Evolutionary conservation across 208 protist species (phyloP).

Genomic region (Leishmania arabica): DNA sequence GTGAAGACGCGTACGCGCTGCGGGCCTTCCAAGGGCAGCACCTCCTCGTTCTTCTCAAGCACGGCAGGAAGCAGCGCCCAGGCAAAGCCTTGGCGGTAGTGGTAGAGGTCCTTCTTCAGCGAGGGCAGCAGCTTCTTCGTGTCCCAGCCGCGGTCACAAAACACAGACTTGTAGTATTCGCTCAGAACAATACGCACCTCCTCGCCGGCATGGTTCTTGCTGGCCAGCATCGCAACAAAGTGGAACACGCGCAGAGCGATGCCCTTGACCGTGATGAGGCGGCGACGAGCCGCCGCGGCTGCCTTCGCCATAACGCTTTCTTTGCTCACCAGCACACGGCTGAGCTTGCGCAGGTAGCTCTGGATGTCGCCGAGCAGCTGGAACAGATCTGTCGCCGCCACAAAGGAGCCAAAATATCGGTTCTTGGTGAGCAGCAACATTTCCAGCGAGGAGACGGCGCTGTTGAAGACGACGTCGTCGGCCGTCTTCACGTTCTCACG

Average conservation of each 20-base stretch:
- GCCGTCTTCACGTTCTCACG: constrained; percentile 80
- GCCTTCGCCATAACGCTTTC: constrained; percentile 48
- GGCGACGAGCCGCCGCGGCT: constrained; percentile 51
- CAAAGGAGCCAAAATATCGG: constrained; percentile 84
- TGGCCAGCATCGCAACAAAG: constrained; percentile 79
- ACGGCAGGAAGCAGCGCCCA: constrained; percentile 76
- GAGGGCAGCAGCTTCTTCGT: constrained; percentile 65
- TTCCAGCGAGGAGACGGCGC: constrained; percentile 60
- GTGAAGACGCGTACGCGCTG: constrained; percentile 79
- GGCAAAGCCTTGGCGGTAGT: constrained; percentile 88
- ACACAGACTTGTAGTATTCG: constrained; percentile 92
- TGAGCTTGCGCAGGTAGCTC: constrained; percentile 85
- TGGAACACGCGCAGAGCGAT: constrained; percentile 79
- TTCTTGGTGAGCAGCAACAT: constrained; percentile 81
- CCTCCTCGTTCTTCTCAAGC: constrained; percentile 80
- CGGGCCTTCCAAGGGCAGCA: constrained; percentile 55
- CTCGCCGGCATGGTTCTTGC: constrained; percentile 88
- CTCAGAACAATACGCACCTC: constrained; percentile 77
- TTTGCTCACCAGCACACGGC: constrained; percentile 50
- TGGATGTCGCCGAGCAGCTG: constrained; percentile 88
- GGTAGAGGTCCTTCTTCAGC: constrained; percentile 85
- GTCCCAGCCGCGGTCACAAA: constrained; percentile 89
- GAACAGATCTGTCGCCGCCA: constrained; percentile 68
- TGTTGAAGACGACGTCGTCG: constrained; percentile 84
- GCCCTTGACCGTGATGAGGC: constrained; percentile 65